Base-by-base conservation (phyloP, 2,329 filamentous ascomycete genomes). In the Fusarium albidum region DNA sequence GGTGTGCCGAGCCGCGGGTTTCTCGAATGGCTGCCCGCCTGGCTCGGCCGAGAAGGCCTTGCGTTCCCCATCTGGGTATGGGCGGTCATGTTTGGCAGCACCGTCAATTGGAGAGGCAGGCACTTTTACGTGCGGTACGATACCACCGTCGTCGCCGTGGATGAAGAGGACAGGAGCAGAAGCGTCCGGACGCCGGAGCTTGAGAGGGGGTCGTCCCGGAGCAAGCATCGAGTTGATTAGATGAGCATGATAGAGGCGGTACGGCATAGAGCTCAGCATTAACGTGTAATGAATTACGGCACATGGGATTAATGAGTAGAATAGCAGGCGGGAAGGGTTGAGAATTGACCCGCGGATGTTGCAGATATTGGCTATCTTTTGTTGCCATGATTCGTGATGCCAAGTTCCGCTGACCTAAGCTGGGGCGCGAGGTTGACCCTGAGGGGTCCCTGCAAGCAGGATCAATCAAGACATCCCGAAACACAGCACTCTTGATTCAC, bases 61-160 rank as follows among this genome's bases (percentile, higher is more conserved):
- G 93, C 95, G 0, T 77, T 96, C 38, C 93, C 93, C 0, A 89
- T 99, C 53, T 99, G 95, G 95, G 77, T 85, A 0, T 92, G 89
- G 84, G 95, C 95, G 1, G 90, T 97, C 15, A 85, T 91, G 64
- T 88, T 94, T n/a, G 95, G 95, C 0, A 86, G 89, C 2, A 94
- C 87, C 0, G 91, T 99, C 1, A 84, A 84, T 45, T 99, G 95
- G 96, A 80, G 95, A 49, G 94, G 93, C 0, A 88, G 87, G 67
- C 82, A 79, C 25, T 98, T 98, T 70, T 84, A 83, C 65, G 93
- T 98, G 2, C 85, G 88, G 2, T 81, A 91, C 63, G 90, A 98
- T 70, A 94, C 94, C 81, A 90, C 87, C 43, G 94, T 96, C 1
- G 77, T 80, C 6, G 77, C 79, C 18, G 34, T 72, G 12, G 47